Conservation (phyloP, 192 early-diverging fungal species). For the Mortierella alpina region DNA sequence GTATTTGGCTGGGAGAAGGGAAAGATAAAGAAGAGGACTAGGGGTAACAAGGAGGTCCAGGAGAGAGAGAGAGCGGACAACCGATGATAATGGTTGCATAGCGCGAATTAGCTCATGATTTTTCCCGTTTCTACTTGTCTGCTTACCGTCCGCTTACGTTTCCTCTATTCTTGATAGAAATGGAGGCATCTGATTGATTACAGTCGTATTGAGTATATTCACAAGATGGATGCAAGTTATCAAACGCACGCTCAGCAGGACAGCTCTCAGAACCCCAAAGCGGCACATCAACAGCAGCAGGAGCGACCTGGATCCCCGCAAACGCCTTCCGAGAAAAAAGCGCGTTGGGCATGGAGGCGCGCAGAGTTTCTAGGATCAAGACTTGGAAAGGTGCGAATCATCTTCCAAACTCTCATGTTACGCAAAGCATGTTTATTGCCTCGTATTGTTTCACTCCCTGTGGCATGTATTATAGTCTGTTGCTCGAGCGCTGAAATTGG, state of each 20-base stretch:
- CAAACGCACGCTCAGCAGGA: not conserved
- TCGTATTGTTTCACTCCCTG: not conserved
- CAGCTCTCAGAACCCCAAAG: too few relatives aligned
- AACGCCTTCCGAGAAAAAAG: slow-evolving; percentile 13
- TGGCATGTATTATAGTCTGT: not conserved
- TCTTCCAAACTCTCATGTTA: not conserved
- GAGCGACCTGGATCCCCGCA: not conserved
- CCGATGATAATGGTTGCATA: too few relatives aligned
- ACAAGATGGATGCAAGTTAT: slow-evolving; percentile 30
- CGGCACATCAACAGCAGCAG: not conserved
- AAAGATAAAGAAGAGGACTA: not conserved
- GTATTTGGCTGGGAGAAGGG: not conserved
- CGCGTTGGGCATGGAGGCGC: slow-evolving; percentile 40
- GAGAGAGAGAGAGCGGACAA: too few relatives aligned
- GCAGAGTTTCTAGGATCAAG: slow-evolving; percentile 44
- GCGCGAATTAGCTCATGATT: too few relatives aligned
- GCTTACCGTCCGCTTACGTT: not conserved
- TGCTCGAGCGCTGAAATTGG: too few relatives aligned
- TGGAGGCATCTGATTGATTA: slow-evolving; percentile 46
- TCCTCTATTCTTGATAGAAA: slow-evolving; percentile 22
- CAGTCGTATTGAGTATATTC: slow-evolving; percentile 29
- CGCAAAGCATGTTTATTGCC: not conserved
- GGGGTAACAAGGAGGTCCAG: too few relatives aligned
- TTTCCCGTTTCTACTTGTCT: not conserved
- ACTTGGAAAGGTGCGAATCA: slow-evolving; percentile 33